Evolutionary conservation across 768 basidiomycete species (phyloP).

Genomic region (Brasilioporus rufonigricans): DNA sequence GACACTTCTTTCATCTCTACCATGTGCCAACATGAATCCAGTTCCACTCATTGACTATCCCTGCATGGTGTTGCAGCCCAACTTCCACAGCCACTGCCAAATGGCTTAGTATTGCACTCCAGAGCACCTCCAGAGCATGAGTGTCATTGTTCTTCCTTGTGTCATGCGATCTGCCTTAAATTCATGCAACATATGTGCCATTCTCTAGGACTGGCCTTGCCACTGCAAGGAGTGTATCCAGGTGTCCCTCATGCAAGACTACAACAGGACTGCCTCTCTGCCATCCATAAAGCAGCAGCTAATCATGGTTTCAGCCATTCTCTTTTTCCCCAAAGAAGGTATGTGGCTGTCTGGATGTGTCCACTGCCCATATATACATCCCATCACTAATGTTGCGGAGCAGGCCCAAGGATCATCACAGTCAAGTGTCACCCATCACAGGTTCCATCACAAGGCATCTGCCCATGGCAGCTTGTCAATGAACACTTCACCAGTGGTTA

Average conservation of each 20-base stretch:
- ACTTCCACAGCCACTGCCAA: slow-evolving; percentile 81
- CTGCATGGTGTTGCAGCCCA: slow-evolving; percentile 65
- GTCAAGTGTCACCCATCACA: slow-evolving; percentile 71
- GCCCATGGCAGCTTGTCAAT: slow-evolving; percentile 66
- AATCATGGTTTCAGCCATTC: slow-evolving; percentile 68
- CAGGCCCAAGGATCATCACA: slow-evolving; percentile 68
- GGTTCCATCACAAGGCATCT: slow-evolving; percentile 65
- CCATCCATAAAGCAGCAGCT: slow-evolving; percentile 68
- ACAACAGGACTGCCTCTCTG: slow-evolving; percentile 71
- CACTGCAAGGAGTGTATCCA: slow-evolving; percentile 72
- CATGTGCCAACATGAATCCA: slow-evolving; percentile 43
- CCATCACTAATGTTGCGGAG: slow-evolving; percentile 35
- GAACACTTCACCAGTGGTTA: slow-evolving; percentile 58
- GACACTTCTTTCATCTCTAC: slow-evolving; percentile 18
- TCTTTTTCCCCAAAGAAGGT: slow-evolving; percentile 81
- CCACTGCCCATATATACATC: neutral
- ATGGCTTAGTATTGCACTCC: slow-evolving; percentile 77
- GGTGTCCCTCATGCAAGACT: slow-evolving; percentile 44
- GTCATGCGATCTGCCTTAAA: slow-evolving; percentile 18
- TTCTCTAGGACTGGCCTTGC: slow-evolving; percentile 70
- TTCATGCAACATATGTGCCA: slow-evolving; percentile 3
- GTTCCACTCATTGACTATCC: slow-evolving; percentile 66
- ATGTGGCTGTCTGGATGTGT: slow-evolving; percentile 12
- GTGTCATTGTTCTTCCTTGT: slow-evolving; percentile 17
- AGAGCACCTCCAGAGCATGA: slow-evolving; percentile 69